A percentile compares a stretch with the other conserved stretches of the same genome.
Evolutionary conservation across 345 rosid genomes (phyloP).

Genomic region (Brassica rapa): DNA sequence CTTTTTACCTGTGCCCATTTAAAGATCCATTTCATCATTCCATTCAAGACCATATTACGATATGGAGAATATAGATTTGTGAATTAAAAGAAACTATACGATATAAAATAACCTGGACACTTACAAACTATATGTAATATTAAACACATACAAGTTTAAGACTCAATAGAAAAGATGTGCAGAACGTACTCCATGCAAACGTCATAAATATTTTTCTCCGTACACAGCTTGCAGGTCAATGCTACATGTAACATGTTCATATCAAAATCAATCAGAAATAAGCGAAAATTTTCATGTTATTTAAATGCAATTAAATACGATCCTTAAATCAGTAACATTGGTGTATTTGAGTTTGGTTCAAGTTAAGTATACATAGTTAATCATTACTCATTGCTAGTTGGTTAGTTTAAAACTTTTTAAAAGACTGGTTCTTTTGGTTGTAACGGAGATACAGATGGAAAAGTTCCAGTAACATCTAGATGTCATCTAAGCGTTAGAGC

Average conservation of each 20-base stretch:
- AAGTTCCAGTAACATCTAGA: slow-evolving; percentile 77
- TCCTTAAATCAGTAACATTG: neutral
- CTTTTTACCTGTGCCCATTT: neutral
- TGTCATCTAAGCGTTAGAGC: slow-evolving; percentile 66
- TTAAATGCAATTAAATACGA: neutral
- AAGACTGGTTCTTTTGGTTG: slow-evolving; percentile 10
- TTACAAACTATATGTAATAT: neutral
- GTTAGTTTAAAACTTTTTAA: neutral
- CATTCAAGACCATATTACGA: neutral
- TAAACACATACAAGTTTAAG: neutral
- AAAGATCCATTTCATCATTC: neutral
- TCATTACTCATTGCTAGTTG: neutral
- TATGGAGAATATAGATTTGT: too few species aligned
- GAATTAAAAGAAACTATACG: neutral
- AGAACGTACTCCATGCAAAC: slow-evolving; percentile 67
- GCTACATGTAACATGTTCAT: slow-evolving; percentile 1
- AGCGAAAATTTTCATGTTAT: neutral
- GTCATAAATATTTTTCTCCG: slow-evolving; percentile 54
- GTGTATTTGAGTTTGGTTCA: neutral
- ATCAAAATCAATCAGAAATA: neutral
- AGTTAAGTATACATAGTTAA: neutral
- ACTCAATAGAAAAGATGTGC: slow-evolving; percentile 67
- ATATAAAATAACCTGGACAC: neutral
- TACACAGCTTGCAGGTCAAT: slow-evolving; percentile 66
- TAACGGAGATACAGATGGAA: slow-evolving; percentile 84